phyloP scores from a whole-genome alignment of 2,329 filamentous ascomycete species.

The Fusarium caatingaense region DNA sequence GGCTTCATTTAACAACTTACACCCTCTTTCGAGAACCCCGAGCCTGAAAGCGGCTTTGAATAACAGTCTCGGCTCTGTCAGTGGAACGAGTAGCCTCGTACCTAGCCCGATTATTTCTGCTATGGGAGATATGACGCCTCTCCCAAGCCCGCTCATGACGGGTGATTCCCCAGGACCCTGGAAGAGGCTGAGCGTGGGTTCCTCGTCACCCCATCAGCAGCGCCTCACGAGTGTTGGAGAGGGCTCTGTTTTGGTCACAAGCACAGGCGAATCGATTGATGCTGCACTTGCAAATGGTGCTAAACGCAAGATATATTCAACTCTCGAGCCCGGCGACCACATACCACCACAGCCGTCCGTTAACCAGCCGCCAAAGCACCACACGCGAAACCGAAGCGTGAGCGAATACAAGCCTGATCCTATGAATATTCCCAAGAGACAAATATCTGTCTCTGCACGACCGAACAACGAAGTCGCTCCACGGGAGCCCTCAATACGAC shows the following conservation, averaged over 20 bases:
- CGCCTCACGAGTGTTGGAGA: conserved; percentile 47
- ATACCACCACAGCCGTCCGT: conserved; percentile 51
- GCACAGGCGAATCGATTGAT: conserved; percentile 64
- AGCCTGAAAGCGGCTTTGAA: conserved; percentile 69
- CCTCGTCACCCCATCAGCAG: conserved; percentile 55
- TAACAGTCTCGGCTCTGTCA: conserved; percentile 61
- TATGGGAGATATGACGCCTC: conserved; percentile 81
- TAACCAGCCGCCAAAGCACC: conserved; percentile 49
- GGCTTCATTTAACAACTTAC: conserved; percentile 52
- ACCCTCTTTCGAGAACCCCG: conserved; percentile 67
- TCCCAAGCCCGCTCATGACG: conserved; percentile 79
- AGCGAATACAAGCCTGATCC: conserved; percentile 88
- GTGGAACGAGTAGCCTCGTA: conserved; percentile 73
- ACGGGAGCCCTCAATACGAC: conserved; percentile 65
- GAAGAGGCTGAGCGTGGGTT: conserved; percentile 64
- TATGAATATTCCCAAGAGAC: conserved; percentile 74
- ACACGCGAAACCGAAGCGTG: conserved; percentile 81
- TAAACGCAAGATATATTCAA: conserved; percentile 67
- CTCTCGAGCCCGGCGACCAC: conserved; percentile 48
- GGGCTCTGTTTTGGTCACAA: conserved; percentile 59
- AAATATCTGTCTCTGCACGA: conserved; percentile 77
- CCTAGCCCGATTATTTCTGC: conserved; percentile 79
- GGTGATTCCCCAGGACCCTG: conserved; percentile 75
- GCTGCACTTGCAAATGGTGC: conserved; percentile 62
- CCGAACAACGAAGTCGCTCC: conserved; percentile 50